These are phyloP conservation scores for Ustulina deusta DNA, from an alignment of 2,329 filamentous ascomycete genomes.

Conservation along the genomic window DNA sequence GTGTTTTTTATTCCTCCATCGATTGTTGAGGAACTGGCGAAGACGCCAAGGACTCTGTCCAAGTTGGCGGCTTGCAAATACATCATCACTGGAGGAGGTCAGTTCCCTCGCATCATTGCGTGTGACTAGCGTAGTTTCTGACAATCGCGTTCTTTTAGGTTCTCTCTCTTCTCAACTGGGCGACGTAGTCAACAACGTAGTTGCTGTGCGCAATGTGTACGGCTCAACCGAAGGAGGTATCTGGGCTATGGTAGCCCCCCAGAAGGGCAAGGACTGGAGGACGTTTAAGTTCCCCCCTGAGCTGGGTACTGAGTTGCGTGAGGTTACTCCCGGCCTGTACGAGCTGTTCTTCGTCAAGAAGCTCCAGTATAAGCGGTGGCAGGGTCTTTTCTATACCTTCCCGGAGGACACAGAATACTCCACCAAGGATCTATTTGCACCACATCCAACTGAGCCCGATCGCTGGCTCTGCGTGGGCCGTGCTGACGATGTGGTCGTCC, in stretches of 20 bases:
- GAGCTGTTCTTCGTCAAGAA: conserved; percentile 45
- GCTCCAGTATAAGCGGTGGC: conserved; percentile 42
- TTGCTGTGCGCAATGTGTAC: conserved; percentile 43
- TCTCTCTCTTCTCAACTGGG: conserved; percentile 43
- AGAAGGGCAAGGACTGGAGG: conserved; percentile 42
- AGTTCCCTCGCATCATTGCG: not conserved
- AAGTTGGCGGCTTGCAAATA: conserved; percentile 43
- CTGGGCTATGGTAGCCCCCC: conserved; percentile 43
- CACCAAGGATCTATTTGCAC: conserved; percentile 43
- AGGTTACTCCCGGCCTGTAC: conserved; percentile 41
- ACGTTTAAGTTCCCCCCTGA: conserved; percentile 44
- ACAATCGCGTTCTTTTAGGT: conserved; percentile 10
- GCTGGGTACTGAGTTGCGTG: conserved; percentile 41
- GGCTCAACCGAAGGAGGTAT: conserved; percentile 45
- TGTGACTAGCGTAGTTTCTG: not conserved
- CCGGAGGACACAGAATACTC: conserved; percentile 43
- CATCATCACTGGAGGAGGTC: conserved; percentile 44
- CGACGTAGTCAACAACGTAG: conserved; percentile 42
- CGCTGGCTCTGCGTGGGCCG: conserved; percentile 44
- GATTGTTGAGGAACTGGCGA: conserved; percentile 44
- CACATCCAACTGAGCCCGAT: conserved; percentile 41
- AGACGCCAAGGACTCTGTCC: conserved; percentile 38
- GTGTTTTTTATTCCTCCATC: conserved; percentile 44
- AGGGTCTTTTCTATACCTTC: conserved; percentile 45
- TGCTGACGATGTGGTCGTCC: conserved; percentile 44